Base-by-base conservation (phyloP, 2,329 filamentous ascomycete species). In the Monascus ruber region DNA sequence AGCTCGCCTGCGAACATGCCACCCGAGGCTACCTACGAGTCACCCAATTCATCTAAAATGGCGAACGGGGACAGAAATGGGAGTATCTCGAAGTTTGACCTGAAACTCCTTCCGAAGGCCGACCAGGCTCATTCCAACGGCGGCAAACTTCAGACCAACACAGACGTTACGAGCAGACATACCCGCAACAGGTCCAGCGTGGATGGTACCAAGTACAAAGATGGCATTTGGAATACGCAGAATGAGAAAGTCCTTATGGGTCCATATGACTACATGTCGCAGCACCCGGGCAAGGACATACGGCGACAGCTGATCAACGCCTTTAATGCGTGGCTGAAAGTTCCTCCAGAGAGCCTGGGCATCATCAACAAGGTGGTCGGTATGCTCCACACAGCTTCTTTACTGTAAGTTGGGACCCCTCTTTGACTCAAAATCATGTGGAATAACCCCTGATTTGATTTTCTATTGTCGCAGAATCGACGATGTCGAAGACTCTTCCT, bases 41-140 rank as follows among this genome's bases (percentile, higher is more conserved):
- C 17, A 17, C 17, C 79, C 34, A 86, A 83, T 40, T 84, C 81
- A 1, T 77, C 74, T 41, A 70, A 71, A 46, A 68, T 71, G 45
- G 47, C 53, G 45, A 63, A 59, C 50, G 53, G 55, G 40, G 47
- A 51, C 27, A 39, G 42, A 39, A 52, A 51, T 51, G 29, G 39
- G 31, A 42, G 38, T 26, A 11, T 35, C 35, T 38, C 48, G 11
- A 54, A 50, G 41, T 56, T 67, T 29, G 64, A 72, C 25, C 60
- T 79, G 24, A 24, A 25, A n/a, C 68, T 74, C 29, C 69, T 83
- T 24, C 62, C 75, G 24, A 81, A 84, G 55, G 38, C 49, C 29
- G 49, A 29, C 6, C 28, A 29, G 6, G 8, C 32, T 31, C 25
- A 29, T 31, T 25, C 28, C 36, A 27, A 24, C 38, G 63, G 81